These are phyloP conservation scores for Leptoxyphium fumago DNA, from an alignment of 2,329 filamentous ascomycete genomes.

Conservation along the genomic window DNA sequence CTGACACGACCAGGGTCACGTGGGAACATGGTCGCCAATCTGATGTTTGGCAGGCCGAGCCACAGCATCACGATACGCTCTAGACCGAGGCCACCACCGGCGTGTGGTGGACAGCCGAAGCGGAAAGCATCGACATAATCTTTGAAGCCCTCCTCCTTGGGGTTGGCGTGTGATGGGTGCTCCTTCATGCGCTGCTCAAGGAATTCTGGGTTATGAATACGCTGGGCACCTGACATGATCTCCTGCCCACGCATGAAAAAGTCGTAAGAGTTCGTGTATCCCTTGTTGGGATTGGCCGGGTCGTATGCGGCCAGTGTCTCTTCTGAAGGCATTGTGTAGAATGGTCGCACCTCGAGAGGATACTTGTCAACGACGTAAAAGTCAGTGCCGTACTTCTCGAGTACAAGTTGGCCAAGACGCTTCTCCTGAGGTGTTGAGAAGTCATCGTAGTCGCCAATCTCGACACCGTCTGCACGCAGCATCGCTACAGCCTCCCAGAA, in stretches of 20 bases:
- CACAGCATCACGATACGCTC: constrained; percentile 55
- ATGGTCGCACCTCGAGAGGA: constrained; percentile 73
- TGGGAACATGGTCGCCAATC: constrained; percentile 48
- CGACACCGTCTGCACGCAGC: constrained; percentile 60
- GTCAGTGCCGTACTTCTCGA: constrained; percentile 81
- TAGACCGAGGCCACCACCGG: constrained; percentile 49
- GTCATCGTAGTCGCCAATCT: constrained; percentile 64
- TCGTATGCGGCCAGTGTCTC: constrained; percentile 37
- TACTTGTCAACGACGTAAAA: constrained; percentile 98
- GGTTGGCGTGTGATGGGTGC: constrained; percentile 42
- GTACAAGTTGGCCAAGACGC: constrained; percentile 73
- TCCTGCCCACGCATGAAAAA: constrained; percentile 60
- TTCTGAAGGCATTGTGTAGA: constrained; percentile 76
- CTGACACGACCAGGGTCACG: constrained; percentile 44
- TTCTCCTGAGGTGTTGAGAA: constrained; percentile 71
- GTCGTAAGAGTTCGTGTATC: constrained; percentile 50
- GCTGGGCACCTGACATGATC: constrained; percentile 53
- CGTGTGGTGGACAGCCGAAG: constrained; percentile 50
- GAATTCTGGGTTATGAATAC: constrained; percentile 47
- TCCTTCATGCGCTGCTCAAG: constrained; percentile 43
- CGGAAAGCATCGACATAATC: constrained; percentile 51
- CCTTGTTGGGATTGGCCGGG: constrained; percentile 32
- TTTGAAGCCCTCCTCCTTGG: constrained; percentile 42
- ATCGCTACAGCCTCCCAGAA: constrained; percentile 68
- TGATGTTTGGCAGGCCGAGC: constrained; percentile 48